Evolutionary conservation across 768 basidiomycete species (phyloP), one percentile per base, ranked within the genome.

Genomic region (Royoungia palumana): DNA sequence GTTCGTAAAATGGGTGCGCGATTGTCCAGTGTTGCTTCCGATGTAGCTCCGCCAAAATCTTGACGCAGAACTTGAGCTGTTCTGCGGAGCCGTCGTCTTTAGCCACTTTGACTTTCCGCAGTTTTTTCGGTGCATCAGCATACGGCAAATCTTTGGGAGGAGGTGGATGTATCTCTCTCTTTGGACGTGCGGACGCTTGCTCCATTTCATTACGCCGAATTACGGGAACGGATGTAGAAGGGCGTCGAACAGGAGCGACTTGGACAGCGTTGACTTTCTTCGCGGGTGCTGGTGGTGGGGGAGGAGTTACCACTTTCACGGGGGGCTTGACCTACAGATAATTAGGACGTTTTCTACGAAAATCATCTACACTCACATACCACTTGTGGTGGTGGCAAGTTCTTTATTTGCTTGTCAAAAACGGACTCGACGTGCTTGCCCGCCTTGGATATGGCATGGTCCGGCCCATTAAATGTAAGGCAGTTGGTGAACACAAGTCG

Each of bases 91-190:
- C 79, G 50, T 85, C 82, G 49, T 83, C 81, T 65, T 80, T 83
- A 37, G 70, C 67, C 34, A 60, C 66, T 66, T 88, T 87, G 41
- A 70, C 68, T 61, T 81, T 84, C 53, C 83, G 77, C 47, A 75
- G 68, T 66, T 85, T 85, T 72, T 83, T 86, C 25, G 88, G 84
- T 3, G 63, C 76, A 63, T 91, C 89, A 12, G 81, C 80, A 64
- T 95, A 96, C 0, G 86, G 80, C 10, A 94, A 69, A 60, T 97
- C 95, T 68, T 93, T 94, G 0, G 93, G 84, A 19, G 92, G 87
- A 11, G 94, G 95, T 4, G 95, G 91, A 63, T 97, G 95, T 24
- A 97, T 94, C 68, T 99, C 96, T 46, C 96, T 89, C 72, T 97
- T 98, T 2, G 95, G 95, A n/a, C 96, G 83, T 20, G 80, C 79